Evolutionary conservation across 2,329 filamentous ascomycete species (phyloP).

Genomic region (Chrysoporthe cubensis): DNA sequence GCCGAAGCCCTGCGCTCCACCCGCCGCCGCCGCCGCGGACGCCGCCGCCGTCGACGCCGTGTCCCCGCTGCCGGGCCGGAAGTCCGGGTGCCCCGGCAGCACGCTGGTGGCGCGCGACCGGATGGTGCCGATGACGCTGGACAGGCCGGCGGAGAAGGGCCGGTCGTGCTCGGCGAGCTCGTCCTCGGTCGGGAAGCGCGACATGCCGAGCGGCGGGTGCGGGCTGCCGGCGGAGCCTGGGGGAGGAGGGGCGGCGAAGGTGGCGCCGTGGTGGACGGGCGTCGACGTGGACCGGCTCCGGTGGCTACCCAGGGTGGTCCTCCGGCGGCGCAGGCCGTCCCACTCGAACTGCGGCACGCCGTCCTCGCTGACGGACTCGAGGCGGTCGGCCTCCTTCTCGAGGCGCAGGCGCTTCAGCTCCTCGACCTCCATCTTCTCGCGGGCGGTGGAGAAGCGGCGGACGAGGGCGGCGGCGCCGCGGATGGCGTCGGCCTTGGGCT

Average conservation of each 20-base stretch:
- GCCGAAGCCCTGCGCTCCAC: not conserved
- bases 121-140: slow-evolving; percentile 62
- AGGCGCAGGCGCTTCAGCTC: slow-evolving; percentile 80
- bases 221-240: slow-evolving; percentile 33
- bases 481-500: slow-evolving; percentile 95
- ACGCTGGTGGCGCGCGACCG: slow-evolving; percentile 50
- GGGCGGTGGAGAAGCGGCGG: slow-evolving; percentile 74
- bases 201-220: slow-evolving; percentile 87
- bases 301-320: slow-evolving; percentile 50
- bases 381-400: slow-evolving; percentile 71
- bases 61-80: slow-evolving; percentile 40
- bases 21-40: no score
- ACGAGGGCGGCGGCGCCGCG: slow-evolving; percentile 88
- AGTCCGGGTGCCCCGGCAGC: slow-evolving; percentile 45
- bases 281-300: slow-evolving; percentile 43
- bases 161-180: slow-evolving; percentile 60
- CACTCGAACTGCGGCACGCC: slow-evolving; percentile 76
- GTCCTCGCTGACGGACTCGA: slow-evolving; percentile 78
- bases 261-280: slow-evolving; percentile 34
- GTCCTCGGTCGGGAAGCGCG: slow-evolving; percentile 73
- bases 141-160: slow-evolving; percentile 52
- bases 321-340: slow-evolving; percentile 81
- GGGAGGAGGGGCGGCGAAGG: slow-evolving; percentile 36
- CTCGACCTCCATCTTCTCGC: slow-evolving; percentile 77
- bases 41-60: not conserved